Evolutionary conservation across 2,329 filamentous ascomycete species (phyloP).

Genomic region (Clarireedia paspali): DNA sequence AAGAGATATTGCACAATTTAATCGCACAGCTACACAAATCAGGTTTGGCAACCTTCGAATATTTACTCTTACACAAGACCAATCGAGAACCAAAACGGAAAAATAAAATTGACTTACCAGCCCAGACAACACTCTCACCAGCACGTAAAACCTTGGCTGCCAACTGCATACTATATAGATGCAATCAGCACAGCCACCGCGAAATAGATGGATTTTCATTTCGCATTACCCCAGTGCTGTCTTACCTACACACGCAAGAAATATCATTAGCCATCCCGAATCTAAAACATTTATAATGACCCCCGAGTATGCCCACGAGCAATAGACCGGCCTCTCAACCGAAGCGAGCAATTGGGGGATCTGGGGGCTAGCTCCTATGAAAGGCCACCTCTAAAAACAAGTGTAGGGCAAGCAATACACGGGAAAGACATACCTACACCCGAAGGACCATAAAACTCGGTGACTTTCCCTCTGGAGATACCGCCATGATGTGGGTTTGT

Average conservation of each 20-base stretch:
- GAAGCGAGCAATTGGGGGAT: too few relatives aligned
- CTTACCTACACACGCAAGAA: constrained; percentile 75
- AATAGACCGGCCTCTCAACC: too few relatives aligned
- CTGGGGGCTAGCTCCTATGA: too few relatives aligned
- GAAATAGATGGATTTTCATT: background rate
- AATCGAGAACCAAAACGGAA: background rate
- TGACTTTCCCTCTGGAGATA: constrained; percentile 67
- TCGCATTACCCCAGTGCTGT: constrained; percentile 55
- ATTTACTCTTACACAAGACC: background rate
- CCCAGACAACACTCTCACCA: constrained; percentile 66
- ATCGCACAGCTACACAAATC: too few relatives aligned
- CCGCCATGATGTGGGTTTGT: constrained; percentile 39
- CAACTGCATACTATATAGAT: constrained; percentile 65
- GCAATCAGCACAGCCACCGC: constrained; percentile 12
- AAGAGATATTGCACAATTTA: too few relatives aligned
- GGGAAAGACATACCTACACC: constrained; percentile 39
- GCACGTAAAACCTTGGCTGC: constrained; percentile 54
- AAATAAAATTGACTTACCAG: constrained; percentile 47
- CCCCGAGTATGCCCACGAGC: too few relatives aligned
- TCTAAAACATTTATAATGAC: too few relatives aligned
- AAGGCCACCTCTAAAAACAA: too few relatives aligned
- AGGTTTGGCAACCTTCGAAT: background rate
- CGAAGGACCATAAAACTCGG: constrained; percentile 82
- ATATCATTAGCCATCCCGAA: too few relatives aligned
- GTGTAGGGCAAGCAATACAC: too few relatives aligned